These are phyloP conservation scores for Striga asiatica DNA, from an alignment of 257 asterid species.

Conservation along the genomic window DNA sequence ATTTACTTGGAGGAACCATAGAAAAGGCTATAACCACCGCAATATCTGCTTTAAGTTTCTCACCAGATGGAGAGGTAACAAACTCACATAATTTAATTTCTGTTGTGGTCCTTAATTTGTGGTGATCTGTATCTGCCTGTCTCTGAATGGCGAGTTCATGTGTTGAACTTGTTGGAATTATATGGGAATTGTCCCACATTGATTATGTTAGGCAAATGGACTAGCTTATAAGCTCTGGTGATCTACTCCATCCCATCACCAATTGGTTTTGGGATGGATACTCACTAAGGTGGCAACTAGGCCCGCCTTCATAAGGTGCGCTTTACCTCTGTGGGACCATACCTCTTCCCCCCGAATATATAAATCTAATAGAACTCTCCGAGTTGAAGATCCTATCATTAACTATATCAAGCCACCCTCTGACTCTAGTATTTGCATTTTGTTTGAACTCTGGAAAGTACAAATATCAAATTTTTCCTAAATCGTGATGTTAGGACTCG, in stretches of 20 bases:
- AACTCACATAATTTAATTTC: constrained; percentile 1
- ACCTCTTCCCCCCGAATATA: no score
- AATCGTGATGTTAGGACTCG: neutral
- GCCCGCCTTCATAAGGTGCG: no score
- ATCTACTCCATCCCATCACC: no score
- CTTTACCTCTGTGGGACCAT: no score
- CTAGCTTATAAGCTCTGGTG: no score
- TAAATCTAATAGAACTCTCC: neutral
- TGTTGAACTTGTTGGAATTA: no score
- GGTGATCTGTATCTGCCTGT: neutral
- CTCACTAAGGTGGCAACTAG: no score
- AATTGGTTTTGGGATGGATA: no score
- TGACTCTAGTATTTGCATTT: neutral
- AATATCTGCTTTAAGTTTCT: constrained; percentile 87
- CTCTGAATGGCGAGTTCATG: no score
- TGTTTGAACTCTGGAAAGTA: neutral
- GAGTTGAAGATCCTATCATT: neutral
- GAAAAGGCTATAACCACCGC: constrained; percentile 52
- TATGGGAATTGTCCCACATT: no score
- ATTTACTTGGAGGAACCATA: constrained; percentile 59
- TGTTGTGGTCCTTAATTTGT: constrained; percentile 3
- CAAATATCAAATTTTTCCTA: neutral
- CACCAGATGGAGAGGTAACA: constrained; percentile 95
- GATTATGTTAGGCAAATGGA: no score
- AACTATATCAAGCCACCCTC: constrained; percentile 1